Base-by-base conservation (phyloP, 352 stramenopile genomes). In the Plasmopara viticola region DNA sequence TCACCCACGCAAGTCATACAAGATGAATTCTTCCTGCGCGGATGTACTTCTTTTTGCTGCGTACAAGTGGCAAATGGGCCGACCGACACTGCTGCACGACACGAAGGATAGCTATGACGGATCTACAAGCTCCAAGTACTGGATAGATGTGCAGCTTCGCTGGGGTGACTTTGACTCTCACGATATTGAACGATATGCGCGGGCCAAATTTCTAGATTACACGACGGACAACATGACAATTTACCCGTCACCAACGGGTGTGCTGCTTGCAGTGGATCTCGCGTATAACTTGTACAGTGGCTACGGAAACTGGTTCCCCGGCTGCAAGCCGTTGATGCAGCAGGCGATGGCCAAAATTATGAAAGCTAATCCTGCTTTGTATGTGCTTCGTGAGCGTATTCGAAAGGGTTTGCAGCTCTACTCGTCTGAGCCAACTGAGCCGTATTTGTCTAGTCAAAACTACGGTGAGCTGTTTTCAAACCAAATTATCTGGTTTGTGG, bases 281-380 rank as follows among this genome's bases (percentile, higher is more conserved):
- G 97, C 96, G 20, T 99, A 99, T 81, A 99, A 99, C 56, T 66
- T 99, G 46, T 99, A 99, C 83, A 98, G 89, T 59, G 97, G 96
- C 10, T 99, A 99, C 66, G 97, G 97, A 35, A 99, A 99, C 67
- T 99, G 97, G 83, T 99, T 99, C 76, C 95, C 97, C 31, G 96
- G 97, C 29, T 96, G 91, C 53, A 99, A 99, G 70, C 96, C 96
- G 6, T 76, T 99, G 8, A 87, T 99, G 70, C 97, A 99, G 68
- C 97, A 99, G 84, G 97, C 96, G 7, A 99, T 99, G 97, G 96
- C 97, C 33, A 99, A 99, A 80, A 98, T 99, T n/a, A 99, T 99
- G 81, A 99, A 99, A 78, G 96, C 96, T 2, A 99, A 99, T 70
- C 97, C 97, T 37, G 97, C 97, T 28, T 73, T 99, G 48, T 99